Percentiles rank a stretch among this genome's conserved stretches.
Conservation (phyloP, 495 filamentous ascomycete genomes). For the Podospora australis region DNA sequence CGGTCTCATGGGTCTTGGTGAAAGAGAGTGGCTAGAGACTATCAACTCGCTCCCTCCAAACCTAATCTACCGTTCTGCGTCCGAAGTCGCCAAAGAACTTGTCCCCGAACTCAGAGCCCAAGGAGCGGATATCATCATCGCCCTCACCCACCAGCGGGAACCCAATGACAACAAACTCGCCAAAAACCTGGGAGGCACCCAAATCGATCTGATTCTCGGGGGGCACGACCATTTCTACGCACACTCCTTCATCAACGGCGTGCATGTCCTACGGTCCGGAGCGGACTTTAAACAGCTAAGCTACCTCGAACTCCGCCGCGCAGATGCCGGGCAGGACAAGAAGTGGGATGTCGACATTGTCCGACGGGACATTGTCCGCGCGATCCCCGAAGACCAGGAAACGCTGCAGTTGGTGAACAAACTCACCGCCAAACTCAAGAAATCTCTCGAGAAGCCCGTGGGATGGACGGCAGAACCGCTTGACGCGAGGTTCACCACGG, state of each 20-base stretch:
- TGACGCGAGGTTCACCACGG: slow-evolving; percentile 79
- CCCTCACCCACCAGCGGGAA: slow-evolving; percentile 77
- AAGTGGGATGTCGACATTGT: slow-evolving; percentile 73
- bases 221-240: slow-evolving; percentile 88
- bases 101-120: slow-evolving; percentile 62
- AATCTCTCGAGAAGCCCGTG: slow-evolving; percentile 74
- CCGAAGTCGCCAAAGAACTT: slow-evolving; percentile 60
- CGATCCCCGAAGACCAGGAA: slow-evolving; percentile 54
- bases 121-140: slow-evolving; percentile 75
- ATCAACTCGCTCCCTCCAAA: slow-evolving; percentile 79
- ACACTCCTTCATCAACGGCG: slow-evolving; percentile 67
- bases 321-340: slow-evolving; percentile 31
- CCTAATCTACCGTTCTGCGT: slow-evolving; percentile 72
- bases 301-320: slow-evolving; percentile 68
- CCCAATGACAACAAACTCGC: slow-evolving; percentile 82
- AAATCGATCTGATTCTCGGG: slow-evolving; percentile 75
- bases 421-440: slow-evolving; percentile 61
- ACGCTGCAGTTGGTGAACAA: slow-evolving; percentile 55
- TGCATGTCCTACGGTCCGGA: slow-evolving; percentile 74
- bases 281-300: slow-evolving; percentile 87
- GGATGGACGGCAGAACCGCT: slow-evolving; percentile 74
- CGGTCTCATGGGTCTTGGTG: slow-evolving; percentile 76
- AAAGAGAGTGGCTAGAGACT: slow-evolving; percentile 73
- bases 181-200: slow-evolving; percentile 53
- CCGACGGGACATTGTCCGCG: slow-evolving; percentile 62